Evolutionary conservation across 805 yeast genomes (phyloP), one percentile per base, ranked within the genome.

Genomic region (Millerago galiae): DNA sequence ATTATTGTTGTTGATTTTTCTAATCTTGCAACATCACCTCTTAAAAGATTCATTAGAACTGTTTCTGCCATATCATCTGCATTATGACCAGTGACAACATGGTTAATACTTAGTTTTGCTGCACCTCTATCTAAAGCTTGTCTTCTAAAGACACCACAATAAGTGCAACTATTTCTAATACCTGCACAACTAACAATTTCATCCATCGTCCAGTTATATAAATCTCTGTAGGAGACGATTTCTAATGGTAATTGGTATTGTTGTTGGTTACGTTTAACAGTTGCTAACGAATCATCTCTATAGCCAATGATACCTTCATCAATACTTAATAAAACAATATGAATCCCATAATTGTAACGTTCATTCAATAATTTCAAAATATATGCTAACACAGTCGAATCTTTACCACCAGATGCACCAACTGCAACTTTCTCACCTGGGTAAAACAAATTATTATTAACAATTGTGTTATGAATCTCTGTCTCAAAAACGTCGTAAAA

Each of bases 1-100:
- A 91, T 73, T 34, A 93, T 88, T 17, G 83, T 74, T 9, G 95
- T 86, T 14, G 96, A 88, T 50, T 83, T 79, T 57, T 87, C 98
- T 42, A 93, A 68, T 49, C 99, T 72, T 18, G 95, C 95, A 7
- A 89, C 83, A 59, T 93, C 99, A n/a, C 99, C 99, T 53, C 99
- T 72, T 25, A 93, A 66, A 35, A 93, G 64, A 62, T 93, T 93
- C 98, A 93, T 91, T 42, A 93, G 64, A 5, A 93, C 95, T 0
- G 99, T 93, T 57, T 93, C 99, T 2, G 99, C 99, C 87, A 93
- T 85, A 65, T 93, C 99, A 62, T 93, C 99, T 0, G 99, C 99
- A 61, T 93, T 93, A 63, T 93, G 99, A 3, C 99, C 99, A 0
- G 99, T 93, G 2, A 93, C 95, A 27, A 93, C 93, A 63, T 93